A percentile compares a stretch with the other conserved stretches of the same genome.
These are phyloP conservation scores for Castanopsis chinensis DNA, from an alignment of 306 rosid species.

Conservation along the genomic window DNA sequence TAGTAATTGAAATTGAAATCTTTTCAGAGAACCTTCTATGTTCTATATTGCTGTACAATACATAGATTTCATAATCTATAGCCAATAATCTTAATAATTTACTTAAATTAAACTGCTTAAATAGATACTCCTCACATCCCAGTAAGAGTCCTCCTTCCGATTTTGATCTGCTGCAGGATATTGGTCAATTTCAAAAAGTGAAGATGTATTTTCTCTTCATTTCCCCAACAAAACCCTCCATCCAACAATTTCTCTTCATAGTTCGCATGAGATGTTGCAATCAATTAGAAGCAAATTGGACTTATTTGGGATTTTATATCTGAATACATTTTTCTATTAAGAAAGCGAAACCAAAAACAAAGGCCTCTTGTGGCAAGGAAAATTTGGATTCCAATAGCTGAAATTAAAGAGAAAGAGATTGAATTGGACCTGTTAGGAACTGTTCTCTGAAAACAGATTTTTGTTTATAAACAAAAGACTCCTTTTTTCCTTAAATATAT, in stretches of 20 bases:
- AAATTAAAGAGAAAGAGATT: too few species aligned
- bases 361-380: too few species aligned
- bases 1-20: too few species aligned
- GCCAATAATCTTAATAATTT: not conserved
- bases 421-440: not conserved
- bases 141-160: not conserved
- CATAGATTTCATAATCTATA: not conserved
- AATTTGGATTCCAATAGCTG: too few species aligned
- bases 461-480: too few species aligned
- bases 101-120: not conserved
- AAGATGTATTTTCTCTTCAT: not conserved
- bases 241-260: not conserved
- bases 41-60: not conserved
- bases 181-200: not conserved
- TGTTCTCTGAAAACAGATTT: too few species aligned
- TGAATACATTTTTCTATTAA: too few species aligned
- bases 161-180: not conserved
- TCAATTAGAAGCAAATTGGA: not conserved
- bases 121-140: not conserved
- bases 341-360: too few species aligned
- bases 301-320: too few species aligned
- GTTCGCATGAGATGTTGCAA: not conserved
- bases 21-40: not conserved
- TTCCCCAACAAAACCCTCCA: not conserved
- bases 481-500: too few species aligned